phyloP scores from a whole-genome alignment of 1,139 yeast species.

The Pichia sp. region DNA sequence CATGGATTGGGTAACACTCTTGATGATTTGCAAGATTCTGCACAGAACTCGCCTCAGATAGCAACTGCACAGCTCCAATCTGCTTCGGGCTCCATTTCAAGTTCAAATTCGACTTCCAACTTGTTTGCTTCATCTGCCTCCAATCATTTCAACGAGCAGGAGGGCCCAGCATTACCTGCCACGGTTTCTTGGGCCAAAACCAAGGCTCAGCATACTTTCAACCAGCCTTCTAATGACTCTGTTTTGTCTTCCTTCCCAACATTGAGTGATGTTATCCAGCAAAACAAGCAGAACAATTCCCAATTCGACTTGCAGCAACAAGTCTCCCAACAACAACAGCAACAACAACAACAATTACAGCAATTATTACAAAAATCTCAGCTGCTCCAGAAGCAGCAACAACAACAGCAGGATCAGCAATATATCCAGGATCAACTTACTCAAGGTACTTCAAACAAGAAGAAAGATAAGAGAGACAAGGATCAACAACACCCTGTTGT shows the following conservation, averaged over 20 bases:
- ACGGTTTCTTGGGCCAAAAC: slow-evolving; percentile 55
- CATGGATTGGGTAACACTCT: slow-evolving; percentile 24
- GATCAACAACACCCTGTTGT: slow-evolving; percentile 25
- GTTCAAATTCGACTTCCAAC: slow-evolving; percentile 2
- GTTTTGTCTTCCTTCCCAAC: slow-evolving; percentile 62
- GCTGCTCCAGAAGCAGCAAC: slow-evolving; percentile 17
- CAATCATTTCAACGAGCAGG: neutral
- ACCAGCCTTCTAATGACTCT: slow-evolving; percentile 32
- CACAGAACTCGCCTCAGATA: slow-evolving; percentile 15
- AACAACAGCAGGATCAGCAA: slow-evolving; percentile 26
- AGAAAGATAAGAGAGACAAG: slow-evolving; percentile 32
- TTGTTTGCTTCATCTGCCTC: slow-evolving; percentile 1
- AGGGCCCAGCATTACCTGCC: slow-evolving; percentile 44
- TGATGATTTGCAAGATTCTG: slow-evolving; percentile 13
- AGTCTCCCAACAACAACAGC: slow-evolving; percentile 14
- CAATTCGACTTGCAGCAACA: slow-evolving; percentile 15
- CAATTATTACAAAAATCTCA: slow-evolving; percentile 16
- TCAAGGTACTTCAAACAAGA: slow-evolving; percentile 9
- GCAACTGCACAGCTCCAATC: slow-evolving; percentile 16
- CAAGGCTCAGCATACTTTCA: slow-evolving; percentile 22
- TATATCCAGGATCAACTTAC: neutral
- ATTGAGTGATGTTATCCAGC: slow-evolving; percentile 53
- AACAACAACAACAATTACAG: slow-evolving; percentile 31
- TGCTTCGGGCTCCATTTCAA: slow-evolving; percentile 1
- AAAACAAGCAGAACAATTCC: slow-evolving; percentile 17